Percentiles rank a stretch among this genome's conserved stretches.
Evolutionary conservation across 225 moss, liverwort and hornwort genomes (phyloP).

Genomic region (Takakia lepidozioides): DNA sequence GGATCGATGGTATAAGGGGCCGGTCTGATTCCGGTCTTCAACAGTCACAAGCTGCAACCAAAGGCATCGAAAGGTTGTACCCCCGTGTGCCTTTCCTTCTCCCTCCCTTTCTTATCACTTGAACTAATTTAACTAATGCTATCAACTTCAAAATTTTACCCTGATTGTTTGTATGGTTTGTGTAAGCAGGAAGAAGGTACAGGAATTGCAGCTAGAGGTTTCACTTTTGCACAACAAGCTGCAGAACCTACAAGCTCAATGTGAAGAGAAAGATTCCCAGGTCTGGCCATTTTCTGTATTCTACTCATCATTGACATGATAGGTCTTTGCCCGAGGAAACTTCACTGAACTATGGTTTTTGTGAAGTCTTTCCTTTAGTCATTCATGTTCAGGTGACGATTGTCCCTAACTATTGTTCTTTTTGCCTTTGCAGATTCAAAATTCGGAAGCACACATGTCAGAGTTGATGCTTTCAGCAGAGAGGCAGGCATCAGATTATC

Average conservation of each 20-base stretch:
- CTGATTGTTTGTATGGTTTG: background rate
- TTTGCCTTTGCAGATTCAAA: constrained; percentile 36
- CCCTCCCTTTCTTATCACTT: background rate
- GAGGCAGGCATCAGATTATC: constrained; percentile 48
- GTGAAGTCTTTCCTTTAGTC: too few relatives aligned
- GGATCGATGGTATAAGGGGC: too few relatives aligned
- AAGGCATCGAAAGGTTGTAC: constrained; percentile 23
- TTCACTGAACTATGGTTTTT: too few relatives aligned
- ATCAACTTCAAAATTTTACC: too few relatives aligned
- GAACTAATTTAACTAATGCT: too few relatives aligned
- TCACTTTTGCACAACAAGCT: constrained; percentile 48
- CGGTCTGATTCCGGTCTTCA: constrained; percentile 10
- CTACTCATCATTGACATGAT: too few relatives aligned
- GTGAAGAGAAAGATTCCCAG: constrained; percentile 81
- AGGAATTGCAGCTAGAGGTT: constrained; percentile 53
- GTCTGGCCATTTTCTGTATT: constrained; percentile 4
- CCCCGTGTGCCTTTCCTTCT: background rate
- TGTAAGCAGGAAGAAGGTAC: constrained; percentile 27
- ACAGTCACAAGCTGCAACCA: constrained; percentile 17
- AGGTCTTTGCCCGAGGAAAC: too few relatives aligned
- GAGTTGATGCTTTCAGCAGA: constrained; percentile 38
- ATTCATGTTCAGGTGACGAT: too few relatives aligned
- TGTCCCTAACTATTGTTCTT: background rate
- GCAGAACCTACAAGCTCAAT: constrained; percentile 56
- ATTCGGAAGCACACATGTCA: constrained; percentile 35